Percentiles rank a stretch among this genome's conserved stretches.
Evolutionary conservation across 805 yeast genomes (phyloP).

Genomic region (Geotrichum ghanense): DNA sequence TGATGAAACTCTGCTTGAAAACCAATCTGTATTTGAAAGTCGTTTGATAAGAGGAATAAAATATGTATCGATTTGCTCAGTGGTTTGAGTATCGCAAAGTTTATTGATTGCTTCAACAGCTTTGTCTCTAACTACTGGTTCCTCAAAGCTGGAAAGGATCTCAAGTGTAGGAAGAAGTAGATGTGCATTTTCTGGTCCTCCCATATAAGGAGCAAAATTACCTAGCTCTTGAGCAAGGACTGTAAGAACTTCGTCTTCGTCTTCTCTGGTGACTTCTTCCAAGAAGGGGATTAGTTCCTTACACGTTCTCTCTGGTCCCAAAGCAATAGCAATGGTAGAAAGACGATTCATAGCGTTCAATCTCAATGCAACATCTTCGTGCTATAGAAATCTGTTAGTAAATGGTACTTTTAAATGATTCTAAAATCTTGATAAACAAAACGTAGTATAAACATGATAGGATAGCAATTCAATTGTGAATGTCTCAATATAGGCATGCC

Average conservation of each 20-base stretch:
- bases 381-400: constrained; percentile 29
- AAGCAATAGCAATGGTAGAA: constrained; percentile 87
- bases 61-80: constrained; percentile 50
- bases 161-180: constrained; percentile 56
- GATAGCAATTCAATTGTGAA: background rate
- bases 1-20: constrained; percentile 80
- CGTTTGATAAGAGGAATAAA: constrained; percentile 69
- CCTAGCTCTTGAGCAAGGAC: constrained; percentile 88
- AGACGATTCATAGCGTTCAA: constrained; percentile 90
- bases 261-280: constrained; percentile 60
- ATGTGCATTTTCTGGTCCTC: constrained; percentile 62
- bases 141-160: constrained; percentile 83
- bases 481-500: constrained; percentile 1
- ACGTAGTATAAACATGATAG: background rate
- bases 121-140: constrained; percentile 89
- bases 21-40: constrained; percentile 87
- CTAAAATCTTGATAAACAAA: constrained; percentile 3
- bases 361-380: constrained; percentile 88
- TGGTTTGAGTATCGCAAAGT: constrained; percentile 35
- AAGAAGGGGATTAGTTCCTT: constrained; percentile 83
- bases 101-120: constrained; percentile 79
- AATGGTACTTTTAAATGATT: constrained; percentile 1
- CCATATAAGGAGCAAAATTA: constrained; percentile 76
- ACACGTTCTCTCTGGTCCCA: constrained; percentile 89
- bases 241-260: constrained; percentile 95